phyloP scores from a whole-genome alignment of 768 basidiomycete genomes.

The Harrya chromipes region DNA sequence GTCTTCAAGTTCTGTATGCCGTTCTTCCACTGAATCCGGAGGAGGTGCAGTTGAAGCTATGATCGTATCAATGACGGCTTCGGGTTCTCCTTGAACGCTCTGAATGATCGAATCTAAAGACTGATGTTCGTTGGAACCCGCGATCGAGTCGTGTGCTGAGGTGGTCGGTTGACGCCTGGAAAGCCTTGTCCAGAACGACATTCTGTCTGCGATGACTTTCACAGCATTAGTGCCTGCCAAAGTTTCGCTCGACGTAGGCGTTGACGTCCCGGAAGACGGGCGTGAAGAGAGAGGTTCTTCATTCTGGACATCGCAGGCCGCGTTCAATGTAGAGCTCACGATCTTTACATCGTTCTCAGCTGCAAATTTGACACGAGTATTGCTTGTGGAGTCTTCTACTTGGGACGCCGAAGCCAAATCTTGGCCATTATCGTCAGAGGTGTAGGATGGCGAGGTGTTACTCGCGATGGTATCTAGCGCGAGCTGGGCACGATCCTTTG shows the following conservation, averaged over 20 bases:
- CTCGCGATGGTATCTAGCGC: slow-evolving; percentile 50
- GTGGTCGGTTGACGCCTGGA: slow-evolving; percentile 42
- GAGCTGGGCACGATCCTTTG: slow-evolving; percentile 56
- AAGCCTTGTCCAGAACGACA: slow-evolving; percentile 74
- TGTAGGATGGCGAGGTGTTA: slow-evolving; percentile 49
- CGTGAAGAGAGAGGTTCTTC: slow-evolving; percentile 14
- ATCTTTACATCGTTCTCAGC: slow-evolving; percentile 45
- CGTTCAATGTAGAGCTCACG: slow-evolving; percentile 35
- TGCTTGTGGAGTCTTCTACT: slow-evolving; percentile 8
- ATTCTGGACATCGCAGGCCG: background rate
- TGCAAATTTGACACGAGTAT: slow-evolving; percentile 53
- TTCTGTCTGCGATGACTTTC: slow-evolving; percentile 57
- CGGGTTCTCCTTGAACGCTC: slow-evolving; percentile 45
- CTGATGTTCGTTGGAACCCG: slow-evolving; percentile 16
- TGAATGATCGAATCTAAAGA: slow-evolving; percentile 42
- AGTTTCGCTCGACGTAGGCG: slow-evolving; percentile 47
- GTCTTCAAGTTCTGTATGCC: slow-evolving; percentile 71
- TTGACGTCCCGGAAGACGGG: slow-evolving; percentile 51
- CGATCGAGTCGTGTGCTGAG: slow-evolving; percentile 13
- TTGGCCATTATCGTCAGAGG: slow-evolving; percentile 28
- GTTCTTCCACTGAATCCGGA: slow-evolving; percentile 62
- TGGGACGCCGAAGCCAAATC: slow-evolving; percentile 17
- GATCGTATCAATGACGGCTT: slow-evolving; percentile 54
- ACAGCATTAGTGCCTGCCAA: slow-evolving; percentile 49
- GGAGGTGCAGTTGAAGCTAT: slow-evolving; percentile 59